Percentiles rank a stretch among this genome's conserved stretches.
phyloP scores from a whole-genome alignment of 345 rosid genomes.

The Trapa incisa region DNA sequence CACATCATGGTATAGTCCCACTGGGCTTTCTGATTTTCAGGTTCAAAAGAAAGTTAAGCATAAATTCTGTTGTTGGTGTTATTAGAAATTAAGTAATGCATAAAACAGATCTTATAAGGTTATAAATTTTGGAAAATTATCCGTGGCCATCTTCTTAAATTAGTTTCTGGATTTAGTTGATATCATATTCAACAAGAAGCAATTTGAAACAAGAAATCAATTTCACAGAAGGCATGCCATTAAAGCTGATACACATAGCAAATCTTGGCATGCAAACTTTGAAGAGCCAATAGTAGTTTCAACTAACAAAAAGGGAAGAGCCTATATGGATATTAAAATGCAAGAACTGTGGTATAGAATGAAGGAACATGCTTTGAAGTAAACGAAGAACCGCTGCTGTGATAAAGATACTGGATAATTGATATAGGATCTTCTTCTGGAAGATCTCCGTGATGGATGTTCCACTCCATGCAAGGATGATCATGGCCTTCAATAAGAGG shows the following conservation, averaged over 20 bases:
- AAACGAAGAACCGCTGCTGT: conserved; percentile 88
- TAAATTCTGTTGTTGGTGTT: neutral
- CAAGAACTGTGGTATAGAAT: neutral
- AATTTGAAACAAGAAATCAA: neutral
- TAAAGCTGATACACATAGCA: neutral
- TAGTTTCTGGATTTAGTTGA: neutral
- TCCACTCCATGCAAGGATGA: conserved; percentile 70
- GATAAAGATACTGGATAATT: conserved; percentile 74
- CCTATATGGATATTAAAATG: neutral
- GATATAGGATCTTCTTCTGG: conserved; percentile 50
- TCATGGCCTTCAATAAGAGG: conserved; percentile 44
- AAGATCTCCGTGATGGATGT: conserved; percentile 42
- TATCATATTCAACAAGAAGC: neutral
- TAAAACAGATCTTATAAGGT: neutral
- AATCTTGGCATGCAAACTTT: neutral
- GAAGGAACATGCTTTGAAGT: conserved; percentile 50
- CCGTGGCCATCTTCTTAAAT: neutral
- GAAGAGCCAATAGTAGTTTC: neutral
- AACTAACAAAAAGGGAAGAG: neutral
- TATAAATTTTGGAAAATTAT: neutral
- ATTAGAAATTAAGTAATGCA: neutral
- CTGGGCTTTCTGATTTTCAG: neutral
- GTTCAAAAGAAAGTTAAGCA: neutral
- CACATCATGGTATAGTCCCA: neutral
- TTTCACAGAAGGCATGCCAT: neutral